phyloP scores from a whole-genome alignment of 306 rosid genomes.

The Dalbergia cochinchinensis region DNA sequence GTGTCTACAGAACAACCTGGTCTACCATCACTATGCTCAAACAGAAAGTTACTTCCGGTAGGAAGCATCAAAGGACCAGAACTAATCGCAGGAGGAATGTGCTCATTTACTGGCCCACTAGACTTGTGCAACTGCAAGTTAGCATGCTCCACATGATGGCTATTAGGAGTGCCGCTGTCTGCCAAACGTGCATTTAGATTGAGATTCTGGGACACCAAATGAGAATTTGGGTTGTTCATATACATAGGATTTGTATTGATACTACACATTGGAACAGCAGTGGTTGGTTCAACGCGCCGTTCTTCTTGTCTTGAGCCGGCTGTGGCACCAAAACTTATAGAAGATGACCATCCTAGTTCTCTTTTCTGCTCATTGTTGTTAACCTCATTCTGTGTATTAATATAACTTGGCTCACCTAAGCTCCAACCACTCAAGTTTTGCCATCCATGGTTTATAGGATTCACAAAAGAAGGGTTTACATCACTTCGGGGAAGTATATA shows the following conservation, averaged over 20 bases:
- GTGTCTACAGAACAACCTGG: constrained; percentile 75
- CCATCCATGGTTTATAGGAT: constrained; percentile 64
- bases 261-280: constrained; percentile 61
- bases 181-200: constrained; percentile 71
- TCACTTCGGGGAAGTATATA: constrained; percentile 64
- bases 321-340: constrained; percentile 57
- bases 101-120: constrained; percentile 66
- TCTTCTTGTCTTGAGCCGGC: constrained; percentile 68
- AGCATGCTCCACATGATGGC: constrained; percentile 61
- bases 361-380: constrained; percentile 67
- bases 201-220: constrained; percentile 59
- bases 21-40: constrained; percentile 68
- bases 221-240: constrained; percentile 64
- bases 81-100: constrained; percentile 51
- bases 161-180: constrained; percentile 52
- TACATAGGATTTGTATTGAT: constrained; percentile 59
- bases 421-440: constrained; percentile 80
- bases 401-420: constrained; percentile 88
- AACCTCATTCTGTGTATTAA: constrained; percentile 61
- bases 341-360: constrained; percentile 79
- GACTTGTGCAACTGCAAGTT: constrained; percentile 63
- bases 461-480: constrained; percentile 64
- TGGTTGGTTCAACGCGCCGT: constrained; percentile 61
- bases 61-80: constrained; percentile 72
- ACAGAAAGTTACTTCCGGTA: constrained; percentile 58